These are phyloP conservation scores for Artemisia annua DNA, from an alignment of 129 eudicot genomes.

Conservation along the genomic window DNA sequence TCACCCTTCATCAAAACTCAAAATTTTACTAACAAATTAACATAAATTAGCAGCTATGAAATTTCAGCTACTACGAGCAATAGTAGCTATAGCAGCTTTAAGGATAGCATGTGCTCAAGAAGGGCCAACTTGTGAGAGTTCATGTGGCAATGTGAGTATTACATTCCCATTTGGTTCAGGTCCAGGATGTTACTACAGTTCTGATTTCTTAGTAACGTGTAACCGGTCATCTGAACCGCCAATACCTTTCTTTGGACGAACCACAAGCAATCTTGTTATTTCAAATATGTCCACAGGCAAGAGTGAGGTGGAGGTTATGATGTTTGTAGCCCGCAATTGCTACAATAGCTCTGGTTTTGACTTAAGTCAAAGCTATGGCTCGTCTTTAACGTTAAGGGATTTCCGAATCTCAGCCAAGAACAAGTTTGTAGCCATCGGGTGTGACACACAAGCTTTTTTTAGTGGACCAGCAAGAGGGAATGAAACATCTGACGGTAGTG, in stretches of 20 bases:
- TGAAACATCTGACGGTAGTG: conserved; percentile 19
- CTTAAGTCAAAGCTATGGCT: background rate
- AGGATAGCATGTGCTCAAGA: conserved; percentile 10
- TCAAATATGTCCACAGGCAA: conserved; percentile 15
- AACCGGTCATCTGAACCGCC: conserved; percentile 10
- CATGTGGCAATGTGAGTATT: conserved; percentile 23
- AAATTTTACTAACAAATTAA: background rate
- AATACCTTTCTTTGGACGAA: background rate
- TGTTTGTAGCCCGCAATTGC: conserved; percentile 25
- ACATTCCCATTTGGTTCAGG: conserved; percentile 24
- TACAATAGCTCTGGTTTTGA: conserved; percentile 19
- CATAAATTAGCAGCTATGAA: background rate
- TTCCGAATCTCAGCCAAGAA: conserved; percentile 32
- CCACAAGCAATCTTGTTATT: background rate
- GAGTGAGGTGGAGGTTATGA: conserved; percentile 15
- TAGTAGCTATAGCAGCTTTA: conserved; percentile 3
- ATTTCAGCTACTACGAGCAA: background rate
- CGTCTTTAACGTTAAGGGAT: background rate
- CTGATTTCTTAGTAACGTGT: conserved; percentile 8
- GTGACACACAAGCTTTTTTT: conserved; percentile 34
- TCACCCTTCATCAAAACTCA: conserved; percentile 8
- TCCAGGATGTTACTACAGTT: conserved; percentile 14
- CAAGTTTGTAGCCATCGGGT: conserved; percentile 39
- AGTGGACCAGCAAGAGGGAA: background rate
- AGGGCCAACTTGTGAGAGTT: conserved; percentile 13